Base-by-base conservation (phyloP, 768 basidiomycete genomes). In the Gautieria morchelliformis region DNA sequence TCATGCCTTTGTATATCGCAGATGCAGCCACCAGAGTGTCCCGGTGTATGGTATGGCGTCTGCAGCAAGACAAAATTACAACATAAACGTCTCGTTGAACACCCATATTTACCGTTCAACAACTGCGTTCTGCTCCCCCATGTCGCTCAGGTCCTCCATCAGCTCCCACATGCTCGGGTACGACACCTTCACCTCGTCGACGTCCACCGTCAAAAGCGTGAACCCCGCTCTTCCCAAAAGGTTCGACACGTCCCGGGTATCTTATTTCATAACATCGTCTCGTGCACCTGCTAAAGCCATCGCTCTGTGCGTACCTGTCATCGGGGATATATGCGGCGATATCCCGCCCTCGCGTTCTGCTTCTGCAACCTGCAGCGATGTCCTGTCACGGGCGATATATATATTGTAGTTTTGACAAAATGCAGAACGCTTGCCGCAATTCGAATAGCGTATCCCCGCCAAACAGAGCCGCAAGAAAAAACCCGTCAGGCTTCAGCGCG, bases 81-180 rank as follows among this genome's bases (percentile, higher is more conserved):
- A 15, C 41, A 15, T 22, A 27, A 4, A 40, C n/a, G 52, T n/a
- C n/a, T 41, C 3, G 9, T 41, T 41, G n/a, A 41, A n/a, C 40
- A 27, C 27, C 6, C 19, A 5, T 2, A 65, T 76, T 46, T 60
- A 90, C 85, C 92, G 75, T 64, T 89, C 91, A 33, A 94, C 72
- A 45, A 98, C 80, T 11, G 93, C 92, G 66, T 96, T 98, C 50
- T 81, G 83, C 68, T 99, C 96, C 19, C 96, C 96, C 96, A 99
- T 99, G 67, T 91, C 84, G 52, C 81, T 78, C n/a, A 99, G 71
- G 69, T 99, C 96, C 56, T 93, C 83, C 69, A 98, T 76, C 14
- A 99, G 79, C 66, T 98, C 95, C 86, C 89, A 97, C 79, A 98
- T 94, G 46, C 84, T 87, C 0, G 96, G 96, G 66, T 97, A 99